Base-by-base conservation (phyloP, 2,329 filamentous ascomycete species). In the Colletotrichum sp. region DNA sequence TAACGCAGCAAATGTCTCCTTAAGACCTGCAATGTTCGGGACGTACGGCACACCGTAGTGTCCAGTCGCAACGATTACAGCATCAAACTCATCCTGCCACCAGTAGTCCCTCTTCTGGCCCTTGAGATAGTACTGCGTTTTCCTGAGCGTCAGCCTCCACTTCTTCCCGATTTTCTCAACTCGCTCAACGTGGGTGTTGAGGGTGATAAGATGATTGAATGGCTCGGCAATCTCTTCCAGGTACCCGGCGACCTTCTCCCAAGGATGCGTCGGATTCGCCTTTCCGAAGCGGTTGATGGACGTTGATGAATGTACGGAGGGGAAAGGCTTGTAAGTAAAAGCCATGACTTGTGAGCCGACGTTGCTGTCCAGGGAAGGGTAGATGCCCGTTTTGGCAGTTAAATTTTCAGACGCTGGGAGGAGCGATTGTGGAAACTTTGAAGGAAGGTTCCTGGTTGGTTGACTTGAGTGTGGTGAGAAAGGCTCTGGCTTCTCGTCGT, bases 181-280 rank as follows among this genome's bases (percentile, higher is more conserved):
- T 7, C 84, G 81, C 80, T 93, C 91, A 5, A 92, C 90, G 0
- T 89, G 91, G 0, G 91, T 92, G 69, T 88, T 87, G 70, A 89
- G 86, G 4, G 78, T 76, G 52, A 84, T 82, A n/a, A 84, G 81
- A 16, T 85, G 84, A 36, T 89, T 84, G 72, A 92, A 88, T 21
- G 88, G 89, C 16, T 88, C 87, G 1, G 88, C 85, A 16, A 92
- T 87, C 1, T 89, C 84, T 7, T 86, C 85, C 77, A 90, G 89
- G 76, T 91, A 89, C 1, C 90, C 71, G 7, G 66, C 30, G 14
- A 73, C 43, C 9, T 59, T 26, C 12, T 34, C 58, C 84, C 76
- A 91, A 91, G 0, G 90, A 90, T 3, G 89, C 89, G 24, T 88
- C 84, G 2, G 82, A 78, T 0, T 90, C 89, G 77, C 91, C 88